Conservation (phyloP, 2,329 filamentous ascomycete genomes). For the Colletotrichum navitas region DNA sequence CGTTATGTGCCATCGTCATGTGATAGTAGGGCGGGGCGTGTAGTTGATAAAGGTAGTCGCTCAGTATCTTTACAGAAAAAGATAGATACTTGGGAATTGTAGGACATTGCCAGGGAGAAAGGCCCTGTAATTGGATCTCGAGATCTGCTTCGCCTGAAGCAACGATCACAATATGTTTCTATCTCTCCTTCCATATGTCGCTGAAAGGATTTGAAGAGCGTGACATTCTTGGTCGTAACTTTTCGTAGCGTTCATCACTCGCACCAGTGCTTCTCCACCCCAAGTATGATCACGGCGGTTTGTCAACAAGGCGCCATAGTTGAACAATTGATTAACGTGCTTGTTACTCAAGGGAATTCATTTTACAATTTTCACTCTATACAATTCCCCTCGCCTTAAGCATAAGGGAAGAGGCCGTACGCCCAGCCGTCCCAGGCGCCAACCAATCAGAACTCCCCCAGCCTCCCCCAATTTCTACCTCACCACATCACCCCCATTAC, state of each 20-base stretch:
- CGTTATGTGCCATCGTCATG: not conserved
- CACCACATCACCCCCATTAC: slow-evolving; percentile 7
- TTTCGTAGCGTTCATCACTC: not conserved
- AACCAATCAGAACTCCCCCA: slow-evolving; percentile 42
- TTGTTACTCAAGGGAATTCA: slow-evolving; percentile 41
- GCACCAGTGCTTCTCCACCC: not conserved
- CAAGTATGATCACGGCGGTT: no score
- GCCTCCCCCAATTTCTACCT: slow-evolving; percentile 16
- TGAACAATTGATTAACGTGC: slow-evolving; percentile 29
- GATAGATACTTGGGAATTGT: not conserved
- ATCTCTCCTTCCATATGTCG: not conserved
- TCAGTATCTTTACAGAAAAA: not conserved
- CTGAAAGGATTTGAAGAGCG: no score
- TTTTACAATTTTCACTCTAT: slow-evolving; percentile 43
- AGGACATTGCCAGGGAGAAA: not conserved
- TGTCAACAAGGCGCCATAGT: not conserved
- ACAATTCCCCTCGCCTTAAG: slow-evolving; percentile 30
- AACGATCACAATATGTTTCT: not conserved
- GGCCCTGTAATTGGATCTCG: not conserved
- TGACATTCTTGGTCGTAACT: not conserved
- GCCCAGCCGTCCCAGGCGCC: slow-evolving; percentile 33
- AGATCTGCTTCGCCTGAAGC: not conserved
- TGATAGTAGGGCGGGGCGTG: no score
- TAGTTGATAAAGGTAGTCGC: not conserved
- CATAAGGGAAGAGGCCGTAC: slow-evolving; percentile 27